phyloP scores from a whole-genome alignment of 176 grass and related monocot species.

The Cenchrus fungigraminus region DNA sequence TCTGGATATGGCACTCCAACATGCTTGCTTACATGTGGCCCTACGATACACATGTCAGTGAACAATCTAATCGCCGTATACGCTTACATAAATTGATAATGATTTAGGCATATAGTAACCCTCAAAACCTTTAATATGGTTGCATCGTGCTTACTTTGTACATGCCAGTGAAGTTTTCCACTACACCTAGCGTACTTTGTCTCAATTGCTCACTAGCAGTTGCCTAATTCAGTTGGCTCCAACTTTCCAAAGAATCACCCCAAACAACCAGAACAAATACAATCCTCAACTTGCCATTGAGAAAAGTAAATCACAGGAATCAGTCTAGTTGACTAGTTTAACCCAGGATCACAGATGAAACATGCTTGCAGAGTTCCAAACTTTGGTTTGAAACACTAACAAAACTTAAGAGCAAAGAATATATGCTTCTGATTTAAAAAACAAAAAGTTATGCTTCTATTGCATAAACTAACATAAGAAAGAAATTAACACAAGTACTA shows the following conservation, averaged over 20 bases:
- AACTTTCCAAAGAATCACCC: conserved; percentile 2
- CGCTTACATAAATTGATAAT: conserved; percentile 26
- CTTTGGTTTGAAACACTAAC: conserved; percentile 1
- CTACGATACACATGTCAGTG: neutral
- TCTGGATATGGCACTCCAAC: neutral
- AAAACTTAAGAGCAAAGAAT: conserved; percentile 29
- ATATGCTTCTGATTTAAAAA: neutral
- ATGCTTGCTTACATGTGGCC: neutral
- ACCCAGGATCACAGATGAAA: neutral
- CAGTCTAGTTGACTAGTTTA: neutral
- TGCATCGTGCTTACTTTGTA: neutral
- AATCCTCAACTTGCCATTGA: neutral
- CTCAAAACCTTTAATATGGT: conserved; percentile 27
- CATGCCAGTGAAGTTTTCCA: conserved; percentile 8
- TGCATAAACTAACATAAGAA: neutral
- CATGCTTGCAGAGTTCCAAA: conserved; percentile 3
- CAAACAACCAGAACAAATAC: neutral
- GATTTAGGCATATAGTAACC: conserved; percentile 18
- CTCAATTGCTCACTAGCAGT: neutral
- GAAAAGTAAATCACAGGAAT: neutral
- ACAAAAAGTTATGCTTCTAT: neutral
- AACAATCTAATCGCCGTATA: conserved; percentile 2
- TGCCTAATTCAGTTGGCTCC: neutral
- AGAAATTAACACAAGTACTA: neutral
- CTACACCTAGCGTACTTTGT: neutral